These are phyloP conservation scores for Botryococcus braunii DNA, from an alignment of 163 green algal genomes.

Conservation along the genomic window DNA sequence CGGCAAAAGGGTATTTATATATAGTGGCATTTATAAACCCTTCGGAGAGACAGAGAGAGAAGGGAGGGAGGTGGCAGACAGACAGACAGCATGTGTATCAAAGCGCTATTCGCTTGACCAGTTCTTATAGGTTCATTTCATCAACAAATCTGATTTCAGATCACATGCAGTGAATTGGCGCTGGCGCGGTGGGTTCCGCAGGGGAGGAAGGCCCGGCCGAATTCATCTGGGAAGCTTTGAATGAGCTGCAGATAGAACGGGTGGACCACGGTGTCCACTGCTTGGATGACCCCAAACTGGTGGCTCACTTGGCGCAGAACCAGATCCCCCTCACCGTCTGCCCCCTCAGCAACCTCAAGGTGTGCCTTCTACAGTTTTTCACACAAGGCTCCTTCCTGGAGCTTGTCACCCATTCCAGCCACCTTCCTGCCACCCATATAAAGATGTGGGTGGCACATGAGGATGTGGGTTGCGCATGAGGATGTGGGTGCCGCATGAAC, in stretches of 20 bases:
- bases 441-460: neutral
- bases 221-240: constrained; percentile 33
- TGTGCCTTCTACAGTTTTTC: neutral
- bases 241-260: constrained; percentile 32
- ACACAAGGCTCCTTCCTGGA: neutral
- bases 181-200: constrained; percentile 6
- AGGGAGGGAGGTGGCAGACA: too few relatives aligned
- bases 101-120: too few relatives aligned
- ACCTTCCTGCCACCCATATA: neutral
- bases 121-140: neutral
- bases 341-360: constrained; percentile 49
- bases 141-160: neutral
- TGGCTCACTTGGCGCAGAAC: constrained; percentile 24
- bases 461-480: too few relatives aligned
- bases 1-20: too few relatives aligned
- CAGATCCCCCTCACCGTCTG: constrained; percentile 54
- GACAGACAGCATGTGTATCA: too few relatives aligned
- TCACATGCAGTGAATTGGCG: neutral
- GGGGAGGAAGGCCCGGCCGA: constrained; percentile 40
- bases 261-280: constrained; percentile 55
- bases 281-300: constrained; percentile 48
- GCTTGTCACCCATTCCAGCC: neutral
- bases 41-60: too few relatives aligned
- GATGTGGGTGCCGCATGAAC: too few relatives aligned
- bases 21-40: too few relatives aligned